Percentiles rank a stretch among this genome's conserved stretches.
These are phyloP conservation scores for Choanephora cucurbitarum DNA, from an alignment of 371 early-diverging fungal species.

Conservation along the genomic window DNA sequence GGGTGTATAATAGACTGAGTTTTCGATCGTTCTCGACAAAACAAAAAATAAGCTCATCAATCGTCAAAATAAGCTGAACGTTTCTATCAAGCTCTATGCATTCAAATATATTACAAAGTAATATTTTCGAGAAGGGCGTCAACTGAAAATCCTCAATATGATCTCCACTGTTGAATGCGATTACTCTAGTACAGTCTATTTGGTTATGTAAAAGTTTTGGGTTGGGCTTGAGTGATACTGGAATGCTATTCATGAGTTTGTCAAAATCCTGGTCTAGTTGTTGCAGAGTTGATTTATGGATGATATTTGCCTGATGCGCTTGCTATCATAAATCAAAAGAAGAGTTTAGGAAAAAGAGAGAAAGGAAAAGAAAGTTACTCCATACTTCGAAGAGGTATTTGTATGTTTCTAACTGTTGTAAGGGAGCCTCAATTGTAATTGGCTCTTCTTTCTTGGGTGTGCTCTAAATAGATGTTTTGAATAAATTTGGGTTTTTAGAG, in stretches of 20 bases:
- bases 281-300: slow-evolving; percentile 1
- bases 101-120: slow-evolving; percentile 18
- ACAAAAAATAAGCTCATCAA: slow-evolving; percentile 19
- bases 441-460: slow-evolving; percentile 8
- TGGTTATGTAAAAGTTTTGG: slow-evolving; percentile 5
- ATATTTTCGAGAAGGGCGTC: slow-evolving; percentile 10
- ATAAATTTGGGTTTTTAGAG: not conserved
- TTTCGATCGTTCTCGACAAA: slow-evolving; percentile 3
- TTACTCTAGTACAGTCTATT: slow-evolving; percentile 30
- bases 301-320: not conserved
- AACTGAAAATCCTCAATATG: slow-evolving; percentile 20
- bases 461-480: not conserved
- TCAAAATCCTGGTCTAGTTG: slow-evolving; percentile 8
- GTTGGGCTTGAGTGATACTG: slow-evolving; percentile 1
- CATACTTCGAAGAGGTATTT: slow-evolving; percentile 49
- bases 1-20: slow-evolving; percentile 17
- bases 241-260: slow-evolving; percentile 12
- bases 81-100: slow-evolving; percentile 14
- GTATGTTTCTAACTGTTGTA: slow-evolving; percentile 45
- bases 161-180: slow-evolving; percentile 27
- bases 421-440: slow-evolving; percentile 43
- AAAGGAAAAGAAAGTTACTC: not conserved
- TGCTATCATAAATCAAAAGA: slow-evolving; percentile 9
- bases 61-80: slow-evolving; percentile 26
- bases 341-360: not conserved